These are phyloP conservation scores for Candida ipomoeae DNA, from an alignment of 805 yeast species.

Conservation along the genomic window DNA sequence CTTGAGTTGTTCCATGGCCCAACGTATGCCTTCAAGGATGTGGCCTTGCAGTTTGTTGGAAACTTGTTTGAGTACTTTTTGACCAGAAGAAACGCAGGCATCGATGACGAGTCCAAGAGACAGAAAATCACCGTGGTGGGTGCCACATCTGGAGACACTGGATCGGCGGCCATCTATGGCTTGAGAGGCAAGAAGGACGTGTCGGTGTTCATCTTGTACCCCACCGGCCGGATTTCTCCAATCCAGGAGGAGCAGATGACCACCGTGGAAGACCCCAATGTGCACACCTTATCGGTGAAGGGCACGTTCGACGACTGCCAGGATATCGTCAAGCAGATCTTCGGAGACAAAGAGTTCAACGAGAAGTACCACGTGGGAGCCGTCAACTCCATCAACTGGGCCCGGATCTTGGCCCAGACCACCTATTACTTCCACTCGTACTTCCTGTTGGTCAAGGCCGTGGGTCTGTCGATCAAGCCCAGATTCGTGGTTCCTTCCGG, in stretches of 20 bases:
- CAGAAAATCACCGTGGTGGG: conserved; percentile 94
- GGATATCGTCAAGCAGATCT: conserved; percentile 88
- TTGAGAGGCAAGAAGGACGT: conserved; percentile 95
- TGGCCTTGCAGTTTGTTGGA: conserved; percentile 96
- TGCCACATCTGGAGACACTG: conserved; percentile 99
- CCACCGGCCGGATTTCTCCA: conserved; percentile 96
- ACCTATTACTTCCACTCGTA: conserved; percentile 93
- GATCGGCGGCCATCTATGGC: conserved; percentile 98
- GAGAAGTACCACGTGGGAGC: conserved; percentile 92
- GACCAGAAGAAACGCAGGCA: conserved; percentile 60
- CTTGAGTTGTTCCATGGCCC: conserved; percentile 98
- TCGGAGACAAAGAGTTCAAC: conserved; percentile 87
- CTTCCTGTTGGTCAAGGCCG: conserved; percentile 58
- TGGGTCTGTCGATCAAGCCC: conserved; percentile 35
- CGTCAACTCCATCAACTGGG: conserved; percentile 98
- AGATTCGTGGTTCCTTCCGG: conserved; percentile 96
- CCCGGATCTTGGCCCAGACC: conserved; percentile 95
- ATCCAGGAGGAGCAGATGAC: conserved; percentile 99
- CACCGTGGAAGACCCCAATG: conserved; percentile 86
- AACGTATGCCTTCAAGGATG: conserved; percentile 98
- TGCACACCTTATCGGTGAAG: conserved; percentile 89
- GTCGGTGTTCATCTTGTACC: conserved; percentile 93
- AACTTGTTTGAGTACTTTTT: conserved; percentile 92
- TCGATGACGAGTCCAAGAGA: conserved; percentile 50
- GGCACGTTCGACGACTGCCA: conserved; percentile 99